Percentiles rank a stretch among this genome's conserved stretches.
Conservation (phyloP, 148 eudicot species). For the Euryodendron excelsum region DNA sequence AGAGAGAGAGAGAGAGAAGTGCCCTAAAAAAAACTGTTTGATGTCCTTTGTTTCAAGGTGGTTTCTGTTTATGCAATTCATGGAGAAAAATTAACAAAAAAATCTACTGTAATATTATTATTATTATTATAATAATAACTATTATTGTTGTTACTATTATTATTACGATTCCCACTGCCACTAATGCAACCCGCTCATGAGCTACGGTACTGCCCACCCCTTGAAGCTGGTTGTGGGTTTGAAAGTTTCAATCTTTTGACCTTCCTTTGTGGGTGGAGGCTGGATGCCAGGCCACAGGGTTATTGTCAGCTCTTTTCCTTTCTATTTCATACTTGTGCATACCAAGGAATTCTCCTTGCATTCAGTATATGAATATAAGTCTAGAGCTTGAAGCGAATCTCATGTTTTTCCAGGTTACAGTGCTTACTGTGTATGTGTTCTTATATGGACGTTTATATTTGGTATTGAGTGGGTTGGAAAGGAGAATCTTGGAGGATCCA, state of each 20-base stretch:
- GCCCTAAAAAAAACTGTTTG: neutral
- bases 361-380: neutral
- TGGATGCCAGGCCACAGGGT: neutral
- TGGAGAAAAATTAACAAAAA: neutral
- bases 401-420: constrained; percentile 68
- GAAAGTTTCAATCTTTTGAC: neutral
- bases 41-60: neutral
- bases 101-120: neutral
- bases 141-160: too few species aligned
- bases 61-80: neutral
- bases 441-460: constrained; percentile 80
- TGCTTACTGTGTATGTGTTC: constrained; percentile 75
- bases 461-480: constrained; percentile 92
- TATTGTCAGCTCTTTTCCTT: neutral
- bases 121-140: too few species aligned
- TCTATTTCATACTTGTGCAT: neutral
- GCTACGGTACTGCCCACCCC: neutral
- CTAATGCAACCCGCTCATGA: neutral
- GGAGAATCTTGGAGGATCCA: constrained; percentile 57
- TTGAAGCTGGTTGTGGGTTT: neutral
- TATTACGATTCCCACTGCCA: too few species aligned
- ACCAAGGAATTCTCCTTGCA: neutral
- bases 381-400: constrained; percentile 4
- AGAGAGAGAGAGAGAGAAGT: neutral
- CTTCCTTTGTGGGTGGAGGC: neutral